phyloP scores from a whole-genome alignment of 2,329 filamentous ascomycete genomes.

The Aspergillus vadensis region DNA sequence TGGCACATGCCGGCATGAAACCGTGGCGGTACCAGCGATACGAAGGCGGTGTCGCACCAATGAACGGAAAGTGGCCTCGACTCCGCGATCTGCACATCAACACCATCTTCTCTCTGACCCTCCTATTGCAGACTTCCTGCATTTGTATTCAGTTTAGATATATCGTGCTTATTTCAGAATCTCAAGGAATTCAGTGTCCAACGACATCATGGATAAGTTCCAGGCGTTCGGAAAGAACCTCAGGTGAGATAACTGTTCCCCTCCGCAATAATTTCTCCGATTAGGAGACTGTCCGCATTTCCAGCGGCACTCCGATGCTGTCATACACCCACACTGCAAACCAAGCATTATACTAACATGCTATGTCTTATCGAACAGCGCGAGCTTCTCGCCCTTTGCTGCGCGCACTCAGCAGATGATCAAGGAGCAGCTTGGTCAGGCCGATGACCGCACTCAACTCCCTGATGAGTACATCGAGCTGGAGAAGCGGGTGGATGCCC shows the following conservation, averaged over 20 bases:
- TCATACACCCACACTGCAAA: conserved; percentile 1
- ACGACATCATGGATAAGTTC: conserved; percentile 65
- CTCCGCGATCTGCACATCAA: conserved; percentile 10
- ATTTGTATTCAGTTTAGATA: not conserved
- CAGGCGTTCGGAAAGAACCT: conserved; percentile 71
- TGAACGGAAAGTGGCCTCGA: conserved; percentile 13
- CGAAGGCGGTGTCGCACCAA: conserved; percentile 13
- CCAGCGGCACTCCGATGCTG: not conserved
- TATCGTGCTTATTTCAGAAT: not conserved
- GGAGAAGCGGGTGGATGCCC: conserved; percentile 95
- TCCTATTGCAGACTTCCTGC: conserved; percentile 7
- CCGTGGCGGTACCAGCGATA: conserved; percentile 10
- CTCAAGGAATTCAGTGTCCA: conserved; percentile 10
- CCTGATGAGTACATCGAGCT: conserved; percentile 97
- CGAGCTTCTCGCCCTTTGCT: conserved; percentile 87
- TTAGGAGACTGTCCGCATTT: conserved; percentile 5
- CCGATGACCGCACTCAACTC: conserved; percentile 96
- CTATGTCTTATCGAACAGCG: conserved; percentile 59
- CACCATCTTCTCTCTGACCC: not conserved
- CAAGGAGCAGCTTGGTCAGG: conserved; percentile 94
- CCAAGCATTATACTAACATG: conserved; percentile 34
- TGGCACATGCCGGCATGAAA: conserved; percentile 5
- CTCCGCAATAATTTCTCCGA: conserved; percentile 3
- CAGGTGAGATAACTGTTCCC: conserved; percentile 51
- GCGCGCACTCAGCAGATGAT: conserved; percentile 95